phyloP scores from a whole-genome alignment of 2,329 filamentous ascomycete genomes.

The Talaromyces pinophilus region DNA sequence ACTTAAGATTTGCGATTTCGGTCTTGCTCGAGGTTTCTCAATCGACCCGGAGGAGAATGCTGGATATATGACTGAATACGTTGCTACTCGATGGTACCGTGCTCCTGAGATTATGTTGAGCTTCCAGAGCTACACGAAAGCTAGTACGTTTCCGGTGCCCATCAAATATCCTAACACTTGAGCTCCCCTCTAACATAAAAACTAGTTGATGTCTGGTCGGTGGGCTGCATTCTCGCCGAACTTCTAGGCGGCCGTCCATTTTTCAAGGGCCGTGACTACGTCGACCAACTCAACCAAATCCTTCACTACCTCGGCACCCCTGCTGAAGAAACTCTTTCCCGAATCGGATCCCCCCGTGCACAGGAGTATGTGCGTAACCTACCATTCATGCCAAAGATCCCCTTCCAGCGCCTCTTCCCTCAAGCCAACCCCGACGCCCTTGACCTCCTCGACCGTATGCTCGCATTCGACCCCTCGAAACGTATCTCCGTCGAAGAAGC shows the following conservation, averaged over 20 bases:
- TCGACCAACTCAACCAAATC: slow-evolving; percentile 99
- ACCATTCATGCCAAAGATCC: slow-evolving; percentile 89
- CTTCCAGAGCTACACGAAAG: slow-evolving; percentile 99
- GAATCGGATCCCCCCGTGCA: slow-evolving; percentile 91
- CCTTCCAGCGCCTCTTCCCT: slow-evolving; percentile 85
- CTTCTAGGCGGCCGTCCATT: slow-evolving; percentile 94
- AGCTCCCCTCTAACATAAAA: slow-evolving; percentile 18
- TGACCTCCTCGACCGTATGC: slow-evolving; percentile 93
- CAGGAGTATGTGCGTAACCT: slow-evolving; percentile 98
- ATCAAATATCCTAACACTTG: too few species aligned
- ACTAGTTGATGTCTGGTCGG: slow-evolving; percentile 92
- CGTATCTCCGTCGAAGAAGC: slow-evolving; percentile 94
- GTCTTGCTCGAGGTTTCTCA: slow-evolving; percentile 92
- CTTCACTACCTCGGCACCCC: slow-evolving; percentile 96
- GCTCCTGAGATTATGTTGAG: slow-evolving; percentile 99
- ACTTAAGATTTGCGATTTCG: slow-evolving; percentile 99
- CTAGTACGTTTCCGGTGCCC: slow-evolving; percentile 68
- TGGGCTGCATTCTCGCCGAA: slow-evolving; percentile 96
- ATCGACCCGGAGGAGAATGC: slow-evolving; percentile 97
- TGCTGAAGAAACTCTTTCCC: slow-evolving; percentile 87
- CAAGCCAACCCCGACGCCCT: slow-evolving; percentile 94
- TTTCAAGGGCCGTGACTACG: slow-evolving; percentile 98
- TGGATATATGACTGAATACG: slow-evolving; percentile 99
- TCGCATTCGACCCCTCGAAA: slow-evolving; percentile 91
- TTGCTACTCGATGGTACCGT: slow-evolving; percentile 97